Base-by-base conservation (phyloP, 163 green algal genomes). In the Chlamydomonas reinhardtii region DNA sequence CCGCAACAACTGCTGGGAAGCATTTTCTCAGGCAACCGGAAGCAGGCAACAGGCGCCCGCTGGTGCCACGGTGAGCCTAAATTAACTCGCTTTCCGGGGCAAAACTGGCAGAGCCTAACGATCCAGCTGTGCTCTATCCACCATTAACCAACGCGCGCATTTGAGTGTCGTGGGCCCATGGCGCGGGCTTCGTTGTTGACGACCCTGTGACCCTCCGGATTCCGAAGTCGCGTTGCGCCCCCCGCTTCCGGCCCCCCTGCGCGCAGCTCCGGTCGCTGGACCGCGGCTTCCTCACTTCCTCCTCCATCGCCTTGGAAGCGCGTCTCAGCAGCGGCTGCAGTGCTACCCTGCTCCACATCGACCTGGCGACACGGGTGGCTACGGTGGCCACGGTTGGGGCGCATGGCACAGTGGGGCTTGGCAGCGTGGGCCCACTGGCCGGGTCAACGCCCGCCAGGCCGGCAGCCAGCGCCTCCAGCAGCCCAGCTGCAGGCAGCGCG, bases 301-400 rank as follows among this genome's bases (percentile, higher is more conserved):
- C 76, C 8, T 29, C 65, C 5, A 20, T 52, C 25, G n/a, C 76
- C 27, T 62, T 84, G 76, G 76, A 84, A n/a, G 61, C 76, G 11
- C 64, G 76, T 19, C 64, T 84, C n/a, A n/a, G 37, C 62, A 84
- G 76, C 64, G 76, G 79, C 68, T 78, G 68, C 69, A 71, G 39
- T 32, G 79, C 52, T 54, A 85, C 79, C 6, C 34, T 85, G 4
- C 14, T 85, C 4, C 79, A 85, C 79, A 39, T 85, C 4, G 79
- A 85, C 54, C 68, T 85, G 22, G n/a, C 52, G 52, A 12, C 68
- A 1, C 79, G 79, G 4, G 77, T 70, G 20, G 32, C 72, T 0
- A 85, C 79, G 66, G 32, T 77, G 12, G 79, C 79, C 4, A 64
- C 79, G 9, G 52, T 77, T 3, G 79, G 79, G 17, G 68, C 79